Conservation (phyloP, 768 basidiomycete genomes). For the Phylloporus sp. region DNA sequence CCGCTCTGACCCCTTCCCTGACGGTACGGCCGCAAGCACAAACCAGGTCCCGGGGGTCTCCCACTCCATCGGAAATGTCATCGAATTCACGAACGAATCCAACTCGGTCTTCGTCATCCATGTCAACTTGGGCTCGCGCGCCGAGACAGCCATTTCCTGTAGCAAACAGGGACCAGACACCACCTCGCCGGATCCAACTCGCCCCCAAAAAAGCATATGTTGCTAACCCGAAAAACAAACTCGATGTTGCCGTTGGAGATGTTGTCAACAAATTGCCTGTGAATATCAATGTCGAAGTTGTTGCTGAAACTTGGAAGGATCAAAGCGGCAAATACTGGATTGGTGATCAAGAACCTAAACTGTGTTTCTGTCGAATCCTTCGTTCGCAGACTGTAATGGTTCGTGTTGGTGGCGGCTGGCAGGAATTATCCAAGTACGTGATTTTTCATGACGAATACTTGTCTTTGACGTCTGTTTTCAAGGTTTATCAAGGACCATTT, state of each 20-base stretch:
- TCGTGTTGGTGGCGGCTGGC: constrained; percentile 92
- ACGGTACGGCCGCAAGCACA: constrained; percentile 37
- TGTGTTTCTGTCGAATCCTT: constrained; percentile 89
- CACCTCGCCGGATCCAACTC: constrained; percentile 37
- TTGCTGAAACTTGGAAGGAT: constrained; percentile 83
- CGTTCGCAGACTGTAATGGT: constrained; percentile 95
- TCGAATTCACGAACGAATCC: constrained; percentile 44
- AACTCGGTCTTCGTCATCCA: constrained; percentile 40
- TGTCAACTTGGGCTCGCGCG: constrained; percentile 64
- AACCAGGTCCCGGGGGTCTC: constrained; percentile 48
- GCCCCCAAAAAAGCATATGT: constrained; percentile 65
- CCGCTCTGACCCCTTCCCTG: constrained; percentile 30
- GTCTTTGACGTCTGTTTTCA: constrained; percentile 1
- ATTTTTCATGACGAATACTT: neutral
- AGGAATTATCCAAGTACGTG: constrained; percentile 81
- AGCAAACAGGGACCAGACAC: constrained; percentile 41
- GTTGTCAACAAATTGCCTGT: constrained; percentile 87
- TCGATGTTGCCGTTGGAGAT: constrained; percentile 89
- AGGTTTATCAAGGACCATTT: constrained; percentile 88
- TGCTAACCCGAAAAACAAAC: constrained; percentile 83
- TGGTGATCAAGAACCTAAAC: constrained; percentile 81
- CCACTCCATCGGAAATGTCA: constrained; percentile 58
- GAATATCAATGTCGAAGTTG: constrained; percentile 76
- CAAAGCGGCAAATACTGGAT: constrained; percentile 97
- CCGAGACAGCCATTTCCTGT: constrained; percentile 58